Base-by-base conservation (phyloP, 495 filamentous ascomycete genomes). In the Penicillium turbatum region DNA sequence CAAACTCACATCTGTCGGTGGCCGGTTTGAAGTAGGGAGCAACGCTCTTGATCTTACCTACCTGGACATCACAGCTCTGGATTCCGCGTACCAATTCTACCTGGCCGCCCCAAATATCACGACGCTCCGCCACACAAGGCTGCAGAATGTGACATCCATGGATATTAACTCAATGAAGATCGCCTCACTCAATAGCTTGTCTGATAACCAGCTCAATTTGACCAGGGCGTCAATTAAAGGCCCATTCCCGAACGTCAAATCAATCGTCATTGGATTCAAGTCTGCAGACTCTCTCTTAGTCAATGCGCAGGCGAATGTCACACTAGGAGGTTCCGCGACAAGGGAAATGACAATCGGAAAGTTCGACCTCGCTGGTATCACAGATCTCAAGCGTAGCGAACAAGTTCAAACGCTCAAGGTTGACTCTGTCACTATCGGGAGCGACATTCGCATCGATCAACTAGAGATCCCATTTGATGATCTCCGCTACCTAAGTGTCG, bases 1-100 rank as follows among this genome's bases (percentile, higher is more conserved):
- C 2, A 55, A 36, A 11, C 36, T 55, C 11, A 36, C 6, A n/a
- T 24, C 8, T 19, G 53, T 49, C 4, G 7, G 16, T n/a, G 13
- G 8, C 27, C 1, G 1, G 1, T 36, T 55, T 11, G 1, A 13
- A 3, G 13, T 48, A 31, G 45, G 53, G 9, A 1, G 1, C 2
- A 12, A 24, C 19, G 36, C 17, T 9, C 4, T 5, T 6, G n/a
- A 48, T 16, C 15, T 49, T 2, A 48, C 29, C 29, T 43, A 55
- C 29, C 21, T 55, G 10, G 53, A 55, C 36, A 43, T 55, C 17
- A 30, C 53, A 3, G 49, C 29, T 43, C 19, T 55, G 16, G 38
- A 55, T 3, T 48, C 45, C 0, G 37, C 17, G 10, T 12, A 0
- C 3, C 13, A 0, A 5, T 19, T 55, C 13, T 16, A 3, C 3